Evolutionary conservation across 352 stramenopile species (phyloP).

Genomic region (Phytophthora agathidicida): DNA sequence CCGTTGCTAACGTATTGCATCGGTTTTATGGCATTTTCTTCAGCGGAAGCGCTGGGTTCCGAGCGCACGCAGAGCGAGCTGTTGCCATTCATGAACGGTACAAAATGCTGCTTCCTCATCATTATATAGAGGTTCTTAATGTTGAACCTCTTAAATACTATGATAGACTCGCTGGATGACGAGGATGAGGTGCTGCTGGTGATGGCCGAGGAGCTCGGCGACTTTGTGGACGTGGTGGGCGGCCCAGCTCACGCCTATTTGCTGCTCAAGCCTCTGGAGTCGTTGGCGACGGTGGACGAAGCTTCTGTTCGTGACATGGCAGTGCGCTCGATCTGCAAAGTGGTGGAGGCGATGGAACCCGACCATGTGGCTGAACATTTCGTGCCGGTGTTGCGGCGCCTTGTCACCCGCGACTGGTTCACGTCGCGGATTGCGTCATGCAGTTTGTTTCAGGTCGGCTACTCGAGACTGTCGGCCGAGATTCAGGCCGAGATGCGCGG

Average conservation of each 20-base stretch:
- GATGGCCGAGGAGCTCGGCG: conserved; percentile 93
- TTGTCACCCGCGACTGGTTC: conserved; percentile 96
- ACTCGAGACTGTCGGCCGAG: conserved; percentile 55
- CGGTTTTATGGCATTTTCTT: conserved; percentile 4
- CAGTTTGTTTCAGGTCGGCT: conserved; percentile 82
- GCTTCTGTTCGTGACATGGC: conserved; percentile 94
- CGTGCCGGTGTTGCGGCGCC: conserved; percentile 91
- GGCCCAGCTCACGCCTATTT: conserved; percentile 85
- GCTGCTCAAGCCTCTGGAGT: conserved; percentile 95
- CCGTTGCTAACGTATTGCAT: conserved; percentile 13
- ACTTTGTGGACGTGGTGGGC: conserved; percentile 92
- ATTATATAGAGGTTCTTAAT: conserved; percentile 1
- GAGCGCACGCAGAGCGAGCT: conserved; percentile 95
- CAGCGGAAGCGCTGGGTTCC: conserved; percentile 88
- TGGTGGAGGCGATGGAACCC: conserved; percentile 88
- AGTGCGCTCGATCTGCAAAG: conserved; percentile 87
- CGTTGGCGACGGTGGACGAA: conserved; percentile 94
- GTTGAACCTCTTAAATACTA: conserved; percentile 11
- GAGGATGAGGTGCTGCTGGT: conserved; percentile 97
- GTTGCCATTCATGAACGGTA: conserved; percentile 97
- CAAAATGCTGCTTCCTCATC: background rate
- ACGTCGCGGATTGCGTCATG: conserved; percentile 88
- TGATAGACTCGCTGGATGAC: conserved; percentile 95
- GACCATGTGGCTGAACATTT: conserved; percentile 92
- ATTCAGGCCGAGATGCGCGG: conserved; percentile 84